Conservation (phyloP, 805 yeast genomes). For the Lipomyces mesembrius region DNA sequence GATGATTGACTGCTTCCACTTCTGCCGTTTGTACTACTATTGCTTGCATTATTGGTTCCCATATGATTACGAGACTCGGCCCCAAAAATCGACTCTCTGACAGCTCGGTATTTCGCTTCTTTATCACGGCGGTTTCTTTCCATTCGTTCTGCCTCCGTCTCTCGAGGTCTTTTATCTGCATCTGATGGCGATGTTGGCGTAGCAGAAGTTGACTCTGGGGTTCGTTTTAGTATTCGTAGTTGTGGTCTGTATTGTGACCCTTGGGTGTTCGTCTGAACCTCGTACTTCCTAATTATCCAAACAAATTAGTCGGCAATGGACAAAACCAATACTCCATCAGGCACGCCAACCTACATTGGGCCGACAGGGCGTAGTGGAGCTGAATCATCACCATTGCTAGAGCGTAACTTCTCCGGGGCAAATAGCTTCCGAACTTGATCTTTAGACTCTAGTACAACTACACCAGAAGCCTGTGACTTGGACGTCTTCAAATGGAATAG, state of each 20-base stretch:
- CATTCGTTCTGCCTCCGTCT: conserved; percentile 24
- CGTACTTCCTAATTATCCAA: conserved; percentile 18
- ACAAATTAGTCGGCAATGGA: not conserved
- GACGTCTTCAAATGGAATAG: not conserved
- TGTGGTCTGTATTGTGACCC: conserved; percentile 32
- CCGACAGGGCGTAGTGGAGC: not conserved
- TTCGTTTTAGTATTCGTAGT: conserved; percentile 33
- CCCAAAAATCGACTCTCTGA: conserved; percentile 32
- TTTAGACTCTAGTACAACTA: conserved; percentile 15
- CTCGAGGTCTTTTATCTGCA: conserved; percentile 21
- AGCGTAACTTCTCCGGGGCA: not conserved
- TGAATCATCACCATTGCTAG: not conserved
- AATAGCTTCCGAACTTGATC: conserved; percentile 26
- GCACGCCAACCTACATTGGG: conserved; percentile 1
- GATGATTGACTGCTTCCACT: not conserved
- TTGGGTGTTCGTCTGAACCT: conserved; percentile 20
- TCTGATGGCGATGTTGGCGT: not conserved
- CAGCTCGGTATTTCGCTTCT: conserved; percentile 31
- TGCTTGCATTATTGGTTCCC: not conserved
- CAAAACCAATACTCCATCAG: not conserved
- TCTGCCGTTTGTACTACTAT: not conserved
- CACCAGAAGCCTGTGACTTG: conserved; percentile 14
- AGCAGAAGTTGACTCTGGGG: conserved; percentile 11
- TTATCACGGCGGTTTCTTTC: conserved; percentile 30
- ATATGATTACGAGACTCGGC: not conserved